Base-by-base conservation (phyloP, 2,329 filamentous ascomycete genomes). In the Colletotrichum liriopes region DNA sequence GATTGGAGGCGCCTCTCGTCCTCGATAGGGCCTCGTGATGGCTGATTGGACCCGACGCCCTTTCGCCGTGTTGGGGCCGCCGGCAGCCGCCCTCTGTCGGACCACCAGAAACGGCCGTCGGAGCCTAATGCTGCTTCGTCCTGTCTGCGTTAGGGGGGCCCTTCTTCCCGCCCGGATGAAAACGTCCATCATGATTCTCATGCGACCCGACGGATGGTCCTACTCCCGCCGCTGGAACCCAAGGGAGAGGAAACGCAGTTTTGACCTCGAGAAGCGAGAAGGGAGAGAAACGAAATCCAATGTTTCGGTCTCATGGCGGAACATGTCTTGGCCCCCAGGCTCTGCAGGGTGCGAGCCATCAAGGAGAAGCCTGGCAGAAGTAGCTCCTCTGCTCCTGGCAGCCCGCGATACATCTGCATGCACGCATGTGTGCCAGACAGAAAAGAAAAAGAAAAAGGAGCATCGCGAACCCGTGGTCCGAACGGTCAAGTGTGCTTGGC, bases 101-200 rank as follows among this genome's bases (percentile, higher is more conserved):
- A 66, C 67, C 55, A 67, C 71, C 71, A 73, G 67, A 73, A 73
- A 71, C 67, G 67, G 71, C 55, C 55, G 61, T 65, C 71, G 71
- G 67, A 73, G 71, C 67, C 71, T 67, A 47, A 73, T 43, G 61
- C 35, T 58, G 47, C 67, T 67, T 39, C 47, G 55, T 69, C 58
- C 43, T 58, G 43, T 68, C 69, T 64, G 65, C 51, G 59, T 62
- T 63, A 63, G 64, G 58, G 23, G 23, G 45, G 23, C 23, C 52
- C 43, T 55, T 61, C 51, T 55, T 72, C 29, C 39, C 59, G 66
- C 69, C 70, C 58, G 71, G 67, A 73, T 73, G 71, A 71, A 65
- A 71, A 67, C 49, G 26, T 61, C 49, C 61, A 55, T 41, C 16
- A 23, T 51, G 62, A 52, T 54, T 58, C 26, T 67, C 49, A 67